These are phyloP conservation scores for Onygenales sp. DNA, from an alignment of 2,329 filamentous ascomycete genomes.

Conservation along the genomic window DNA sequence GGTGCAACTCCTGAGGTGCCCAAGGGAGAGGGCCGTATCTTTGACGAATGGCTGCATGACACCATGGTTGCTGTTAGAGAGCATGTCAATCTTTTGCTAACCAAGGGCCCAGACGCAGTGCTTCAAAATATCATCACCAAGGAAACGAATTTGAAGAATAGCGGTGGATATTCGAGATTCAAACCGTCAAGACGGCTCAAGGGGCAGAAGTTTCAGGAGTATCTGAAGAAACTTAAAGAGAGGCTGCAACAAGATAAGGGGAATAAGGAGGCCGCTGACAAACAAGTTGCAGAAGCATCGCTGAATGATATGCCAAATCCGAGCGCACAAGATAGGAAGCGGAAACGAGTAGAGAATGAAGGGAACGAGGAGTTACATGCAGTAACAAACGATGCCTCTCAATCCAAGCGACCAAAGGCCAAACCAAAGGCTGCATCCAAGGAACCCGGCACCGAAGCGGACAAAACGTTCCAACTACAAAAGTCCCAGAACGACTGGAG, in stretches of 20 bases:
- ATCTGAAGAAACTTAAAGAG: conserved; percentile 11
- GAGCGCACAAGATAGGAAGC: conserved; percentile 8
- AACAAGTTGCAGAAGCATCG: neutral
- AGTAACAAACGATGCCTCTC: neutral
- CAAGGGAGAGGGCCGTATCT: conserved; percentile 36
- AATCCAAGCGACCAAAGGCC: neutral
- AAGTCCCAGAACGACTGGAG: conserved; percentile 17
- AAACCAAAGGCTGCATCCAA: neutral
- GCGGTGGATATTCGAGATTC: conserved; percentile 29
- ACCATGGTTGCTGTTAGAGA: conserved; percentile 33
- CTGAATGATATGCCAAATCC: neutral
- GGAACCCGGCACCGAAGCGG: conserved; percentile 2
- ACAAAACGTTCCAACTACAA: conserved; percentile 18
- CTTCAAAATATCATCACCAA: conserved; percentile 19
- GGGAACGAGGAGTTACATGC: conserved; percentile 5
- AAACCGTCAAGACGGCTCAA: conserved; percentile 23
- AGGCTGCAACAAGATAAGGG: conserved; percentile 1
- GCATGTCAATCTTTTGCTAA: conserved; percentile 30
- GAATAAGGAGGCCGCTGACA: neutral
- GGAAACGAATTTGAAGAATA: conserved; percentile 24
- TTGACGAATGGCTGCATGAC: conserved; percentile 45
- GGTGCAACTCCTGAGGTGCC: conserved; percentile 37
- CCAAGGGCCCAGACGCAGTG: conserved; percentile 22
- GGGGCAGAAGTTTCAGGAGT: conserved; percentile 18
- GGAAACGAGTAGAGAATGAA: conserved; percentile 13